These are phyloP conservation scores for Daldinia concentrica DNA, from an alignment of 495 filamentous ascomycete genomes.

Conservation along the genomic window DNA sequence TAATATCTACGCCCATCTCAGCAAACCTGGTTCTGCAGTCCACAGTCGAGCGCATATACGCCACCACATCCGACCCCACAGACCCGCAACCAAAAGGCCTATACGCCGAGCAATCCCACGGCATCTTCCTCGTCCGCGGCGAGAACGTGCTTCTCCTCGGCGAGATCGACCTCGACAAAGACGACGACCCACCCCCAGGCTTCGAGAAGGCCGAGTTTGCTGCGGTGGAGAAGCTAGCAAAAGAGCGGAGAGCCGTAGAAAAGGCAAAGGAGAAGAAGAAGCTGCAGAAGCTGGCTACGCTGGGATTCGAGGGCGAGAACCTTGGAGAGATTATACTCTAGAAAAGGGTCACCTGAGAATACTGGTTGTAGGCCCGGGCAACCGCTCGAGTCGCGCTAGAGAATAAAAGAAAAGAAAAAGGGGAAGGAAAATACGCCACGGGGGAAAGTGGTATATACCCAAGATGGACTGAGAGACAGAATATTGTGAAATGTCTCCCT, in stretches of 20 bases:
- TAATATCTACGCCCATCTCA: conserved; percentile 47
- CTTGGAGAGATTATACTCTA: conserved; percentile 77
- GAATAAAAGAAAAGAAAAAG: not conserved
- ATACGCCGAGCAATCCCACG: conserved; percentile 83
- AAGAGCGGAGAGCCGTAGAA: conserved; percentile 70
- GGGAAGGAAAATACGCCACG: not conserved
- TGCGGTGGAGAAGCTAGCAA: conserved; percentile 75
- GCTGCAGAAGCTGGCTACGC: conserved; percentile 69
- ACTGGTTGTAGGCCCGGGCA: not conserved
- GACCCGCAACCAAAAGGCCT: conserved; percentile 53
- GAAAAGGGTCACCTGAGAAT: conserved; percentile 21
- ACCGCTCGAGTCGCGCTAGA: not conserved
- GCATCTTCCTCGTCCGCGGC: conserved; percentile 88
- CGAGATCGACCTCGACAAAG: conserved; percentile 95
- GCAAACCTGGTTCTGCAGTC: conserved; percentile 95
- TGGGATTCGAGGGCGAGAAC: conserved; percentile 91
- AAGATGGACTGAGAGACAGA: conserved; percentile 59
- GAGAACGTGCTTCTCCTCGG: conserved; percentile 93
- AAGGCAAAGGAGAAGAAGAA: conserved; percentile 77
- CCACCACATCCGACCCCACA: conserved; percentile 49
- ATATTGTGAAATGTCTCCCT: conserved; percentile 78
- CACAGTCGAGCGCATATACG: conserved; percentile 86
- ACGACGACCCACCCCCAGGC: conserved; percentile 82
- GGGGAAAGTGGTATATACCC: conserved; percentile 18
- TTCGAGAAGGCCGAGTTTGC: conserved; percentile 72